phyloP scores from a whole-genome alignment of 2,329 filamentous ascomycete genomes.

The Immersiporthe knoxdaviesiana region DNA sequence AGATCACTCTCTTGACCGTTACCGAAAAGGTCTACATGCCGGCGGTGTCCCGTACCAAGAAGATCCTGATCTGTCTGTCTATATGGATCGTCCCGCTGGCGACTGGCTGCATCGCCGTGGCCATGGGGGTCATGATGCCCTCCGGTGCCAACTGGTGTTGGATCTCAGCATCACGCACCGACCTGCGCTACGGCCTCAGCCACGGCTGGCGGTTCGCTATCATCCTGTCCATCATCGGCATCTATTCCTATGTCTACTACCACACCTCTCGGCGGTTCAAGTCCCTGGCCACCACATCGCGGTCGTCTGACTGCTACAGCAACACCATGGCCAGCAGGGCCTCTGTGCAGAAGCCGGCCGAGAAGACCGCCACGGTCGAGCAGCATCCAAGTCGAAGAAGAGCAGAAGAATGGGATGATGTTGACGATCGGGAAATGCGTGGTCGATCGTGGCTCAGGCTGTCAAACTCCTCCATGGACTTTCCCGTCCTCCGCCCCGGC shows the following conservation, averaged over 20 bases:
- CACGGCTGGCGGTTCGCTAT: slow-evolving; percentile 51
- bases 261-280: slow-evolving; percentile 37
- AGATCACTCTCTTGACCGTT: slow-evolving; percentile 17
- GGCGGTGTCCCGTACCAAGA: slow-evolving; percentile 36
- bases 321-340: background rate
- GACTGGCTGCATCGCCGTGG: slow-evolving; percentile 40
- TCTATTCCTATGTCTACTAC: slow-evolving; percentile 48
- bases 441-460: slow-evolving; percentile 14
- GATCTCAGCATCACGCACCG: slow-evolving; percentile 43
- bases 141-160: slow-evolving; percentile 51
- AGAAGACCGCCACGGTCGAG: background rate
- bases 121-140: slow-evolving; percentile 37
- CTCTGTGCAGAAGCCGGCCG: background rate
- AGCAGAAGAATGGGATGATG: background rate
- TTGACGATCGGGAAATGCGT: background rate
- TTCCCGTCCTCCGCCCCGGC: background rate
- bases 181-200: slow-evolving; percentile 47
- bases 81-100: slow-evolving; percentile 47
- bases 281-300: slow-evolving; percentile 16
- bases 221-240: slow-evolving; percentile 43
- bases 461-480: background rate
- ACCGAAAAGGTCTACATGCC: slow-evolving; percentile 40
- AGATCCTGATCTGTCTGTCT: slow-evolving; percentile 41
- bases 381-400: background rate
- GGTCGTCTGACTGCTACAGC: background rate